Percentiles rank a stretch among this genome's conserved stretches.
Evolutionary conservation across 768 basidiomycete species (phyloP).

Genomic region (Rhodosporidiobolus sp.): DNA sequence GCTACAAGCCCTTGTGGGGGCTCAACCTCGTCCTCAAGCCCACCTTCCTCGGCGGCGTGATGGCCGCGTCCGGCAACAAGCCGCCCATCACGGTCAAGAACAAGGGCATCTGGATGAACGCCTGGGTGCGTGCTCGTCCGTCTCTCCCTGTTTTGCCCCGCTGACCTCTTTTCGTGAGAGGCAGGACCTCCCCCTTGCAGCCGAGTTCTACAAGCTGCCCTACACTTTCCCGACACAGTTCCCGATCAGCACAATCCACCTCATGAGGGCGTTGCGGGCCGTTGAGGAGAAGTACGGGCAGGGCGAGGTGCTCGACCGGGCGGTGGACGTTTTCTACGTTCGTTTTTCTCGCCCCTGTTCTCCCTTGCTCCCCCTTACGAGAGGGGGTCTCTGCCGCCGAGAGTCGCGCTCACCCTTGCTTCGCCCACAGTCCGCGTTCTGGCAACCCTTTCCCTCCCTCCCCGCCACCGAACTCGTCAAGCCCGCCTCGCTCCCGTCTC

Average conservation of each 20-base stretch:
- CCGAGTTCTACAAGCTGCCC: slow-evolving; percentile 2
- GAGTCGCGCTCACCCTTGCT: no score
- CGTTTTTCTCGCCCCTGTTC: neutral
- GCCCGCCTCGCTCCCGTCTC: neutral
- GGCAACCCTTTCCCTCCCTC: neutral
- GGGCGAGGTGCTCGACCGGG: slow-evolving; percentile 10
- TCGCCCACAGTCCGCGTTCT: neutral
- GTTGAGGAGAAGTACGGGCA: slow-evolving; percentile 18
- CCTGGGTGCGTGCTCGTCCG: neutral
- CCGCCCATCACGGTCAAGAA: slow-evolving; percentile 33
- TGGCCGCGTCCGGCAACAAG: slow-evolving; percentile 23
- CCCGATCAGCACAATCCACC: slow-evolving; percentile 32
- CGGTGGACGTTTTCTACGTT: slow-evolving; percentile 28
- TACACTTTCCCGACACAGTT: slow-evolving; percentile 28
- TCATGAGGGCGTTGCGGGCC: slow-evolving; percentile 23
- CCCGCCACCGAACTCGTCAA: slow-evolving; percentile 3
- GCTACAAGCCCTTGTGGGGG: slow-evolving; percentile 23
- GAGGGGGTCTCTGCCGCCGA: neutral
- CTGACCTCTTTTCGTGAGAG: neutral
- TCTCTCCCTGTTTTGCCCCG: neutral
- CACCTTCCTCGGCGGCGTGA: slow-evolving; percentile 33
- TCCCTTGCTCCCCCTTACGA: neutral
- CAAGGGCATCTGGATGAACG: slow-evolving; percentile 27
- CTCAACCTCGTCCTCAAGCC: slow-evolving; percentile 27
- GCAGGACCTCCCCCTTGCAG: slow-evolving; percentile 25